Base-by-base conservation (phyloP, 1,284 basidiomycete genomes). In the Sparassis latifolia region DNA sequence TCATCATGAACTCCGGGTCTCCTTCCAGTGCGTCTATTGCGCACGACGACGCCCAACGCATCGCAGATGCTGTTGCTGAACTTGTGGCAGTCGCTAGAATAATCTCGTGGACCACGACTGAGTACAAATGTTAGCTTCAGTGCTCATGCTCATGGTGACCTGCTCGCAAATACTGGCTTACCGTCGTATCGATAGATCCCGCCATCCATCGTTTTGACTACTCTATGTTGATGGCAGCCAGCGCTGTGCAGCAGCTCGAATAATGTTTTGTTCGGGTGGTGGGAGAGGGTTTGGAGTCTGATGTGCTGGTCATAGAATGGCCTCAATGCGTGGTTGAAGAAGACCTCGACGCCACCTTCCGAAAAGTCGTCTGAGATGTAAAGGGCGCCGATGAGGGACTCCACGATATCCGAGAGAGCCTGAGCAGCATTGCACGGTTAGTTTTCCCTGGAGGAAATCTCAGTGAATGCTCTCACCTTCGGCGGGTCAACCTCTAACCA, bases 221-320 rank as follows among this genome's bases (percentile, higher is more conserved):
- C 71, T 51, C 76, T 69, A 53, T 86, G 82, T 52, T 75, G 66
- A 46, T 80, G 79, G 61, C 88, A 89, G 38, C 82, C 80, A 52
- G 80, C 73, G n/a, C 76, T 75, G 58, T 87, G 83, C 43, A 88
- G 70, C 31, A 83, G 61, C 60, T 89, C 86, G 52, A 82, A 81
- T n/a, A 90, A 71, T 47, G 77, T 71, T 59, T 83, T 83, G 33
- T 82, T 87, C 2, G 88, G 86, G 64, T 89, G 87, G 55, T 82
- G 76, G 5, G 83, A 78, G 30, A 90, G 70, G 35, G 80, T 86
- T 57, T 80, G 77, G 48, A 88, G 69, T 37, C 79, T 79, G 61
- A 91, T 77, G 57, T 88, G 78, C 56, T 74, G 73, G 62, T 87
- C 79, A 61, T 83, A 87, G 64, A 91, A 91, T 5, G 89, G 88